Evolutionary conservation across 2,329 filamentous ascomycete genomes (phyloP).

Genomic region (Diaporthe caulivora): DNA sequence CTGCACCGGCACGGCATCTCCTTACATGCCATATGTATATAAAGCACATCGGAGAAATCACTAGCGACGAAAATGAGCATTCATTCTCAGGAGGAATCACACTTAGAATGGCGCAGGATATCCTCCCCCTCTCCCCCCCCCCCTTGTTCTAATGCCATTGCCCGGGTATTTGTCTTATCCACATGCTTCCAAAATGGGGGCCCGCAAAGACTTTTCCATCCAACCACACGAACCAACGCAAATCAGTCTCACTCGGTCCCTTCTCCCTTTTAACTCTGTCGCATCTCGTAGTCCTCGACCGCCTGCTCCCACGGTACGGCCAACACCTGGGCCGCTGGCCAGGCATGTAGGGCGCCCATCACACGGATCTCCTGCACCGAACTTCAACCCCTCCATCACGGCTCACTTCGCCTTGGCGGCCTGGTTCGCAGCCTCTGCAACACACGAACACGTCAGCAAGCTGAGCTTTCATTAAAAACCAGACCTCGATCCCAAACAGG

Average conservation of each 20-base stretch:
- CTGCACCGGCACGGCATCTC: too few relatives aligned
- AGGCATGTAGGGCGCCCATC: background rate
- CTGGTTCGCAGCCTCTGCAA: conserved; percentile 68
- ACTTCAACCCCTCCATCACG: background rate
- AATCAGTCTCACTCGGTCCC: background rate
- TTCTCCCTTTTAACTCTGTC: background rate
- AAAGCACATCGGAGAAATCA: background rate
- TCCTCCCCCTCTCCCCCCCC: background rate
- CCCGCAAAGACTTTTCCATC: background rate
- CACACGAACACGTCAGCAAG: conserved; percentile 3
- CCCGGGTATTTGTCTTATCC: background rate
- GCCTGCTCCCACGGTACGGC: background rate
- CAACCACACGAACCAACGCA: background rate
- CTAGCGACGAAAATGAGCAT: background rate
- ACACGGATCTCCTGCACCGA: background rate
- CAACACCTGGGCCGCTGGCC: background rate
- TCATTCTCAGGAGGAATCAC: background rate
- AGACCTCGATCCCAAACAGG: too few relatives aligned
- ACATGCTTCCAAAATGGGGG: background rate
- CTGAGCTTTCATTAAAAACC: too few relatives aligned
- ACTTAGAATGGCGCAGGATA: background rate
- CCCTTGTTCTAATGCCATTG: background rate
- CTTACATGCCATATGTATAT: background rate
- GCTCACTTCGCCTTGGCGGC: conserved; percentile 67
- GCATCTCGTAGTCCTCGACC: background rate